phyloP scores from a whole-genome alignment of 148 eudicot species.

The Amaranthus palmeri region DNA sequence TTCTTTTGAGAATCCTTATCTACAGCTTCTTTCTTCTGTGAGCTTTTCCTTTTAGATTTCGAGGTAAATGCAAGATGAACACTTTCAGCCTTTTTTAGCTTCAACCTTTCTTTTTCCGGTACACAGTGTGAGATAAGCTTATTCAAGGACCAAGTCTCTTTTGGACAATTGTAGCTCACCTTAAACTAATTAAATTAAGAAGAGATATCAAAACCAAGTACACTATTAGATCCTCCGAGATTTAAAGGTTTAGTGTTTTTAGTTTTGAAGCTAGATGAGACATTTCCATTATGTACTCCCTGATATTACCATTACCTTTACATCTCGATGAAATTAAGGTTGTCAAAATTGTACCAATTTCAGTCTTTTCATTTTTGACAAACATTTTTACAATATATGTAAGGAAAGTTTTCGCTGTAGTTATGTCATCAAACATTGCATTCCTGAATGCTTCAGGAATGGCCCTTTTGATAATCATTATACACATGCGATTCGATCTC shows the following conservation, averaged over 20 bases:
- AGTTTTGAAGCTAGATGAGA: background rate
- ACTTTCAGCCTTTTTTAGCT: background rate
- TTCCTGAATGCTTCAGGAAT: background rate
- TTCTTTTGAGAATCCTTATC: background rate
- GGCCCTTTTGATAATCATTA: background rate
- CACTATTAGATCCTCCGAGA: background rate
- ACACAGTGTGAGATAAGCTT: background rate
- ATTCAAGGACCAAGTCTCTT: background rate
- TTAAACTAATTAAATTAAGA: background rate
- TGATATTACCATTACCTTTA: too few species aligned
- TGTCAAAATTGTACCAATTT: background rate
- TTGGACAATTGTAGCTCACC: conserved; percentile 6
- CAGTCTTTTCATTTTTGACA: background rate
- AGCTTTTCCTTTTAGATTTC: background rate
- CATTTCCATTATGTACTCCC: too few species aligned
- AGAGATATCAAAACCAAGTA: conserved; percentile 1
- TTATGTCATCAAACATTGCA: background rate
- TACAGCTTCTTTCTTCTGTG: background rate
- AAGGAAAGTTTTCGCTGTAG: background rate
- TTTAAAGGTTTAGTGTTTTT: background rate
- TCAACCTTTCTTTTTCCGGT: too few species aligned
- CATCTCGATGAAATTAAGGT: too few species aligned
- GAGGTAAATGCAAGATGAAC: background rate
- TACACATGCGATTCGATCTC: too few species aligned
- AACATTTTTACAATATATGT: too few species aligned